Conservation (phyloP, 2,329 filamentous ascomycete genomes). For the Ophiognomonia clavigignenti-juglandacearum region DNA sequence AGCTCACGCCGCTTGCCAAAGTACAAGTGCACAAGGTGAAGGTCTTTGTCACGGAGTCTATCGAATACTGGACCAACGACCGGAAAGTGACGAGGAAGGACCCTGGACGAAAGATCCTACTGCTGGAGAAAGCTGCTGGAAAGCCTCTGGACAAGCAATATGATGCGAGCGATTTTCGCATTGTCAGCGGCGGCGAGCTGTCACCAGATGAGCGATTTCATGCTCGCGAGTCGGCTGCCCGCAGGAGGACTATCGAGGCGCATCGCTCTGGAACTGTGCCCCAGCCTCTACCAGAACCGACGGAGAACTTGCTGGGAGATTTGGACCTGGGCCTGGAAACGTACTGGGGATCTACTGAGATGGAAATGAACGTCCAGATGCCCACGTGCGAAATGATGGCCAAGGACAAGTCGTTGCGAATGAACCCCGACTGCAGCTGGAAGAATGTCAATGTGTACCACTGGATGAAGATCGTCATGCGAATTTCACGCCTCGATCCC, state of each 20-base stretch:
- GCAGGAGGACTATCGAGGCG: slow-evolving; percentile 51
- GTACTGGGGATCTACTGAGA: slow-evolving; percentile 83
- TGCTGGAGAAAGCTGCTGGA: slow-evolving; percentile 86
- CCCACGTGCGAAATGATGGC: slow-evolving; percentile 86
- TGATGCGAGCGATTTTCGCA: slow-evolving; percentile 68
- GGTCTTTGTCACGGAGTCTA: slow-evolving; percentile 83
- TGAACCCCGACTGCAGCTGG: slow-evolving; percentile 91
- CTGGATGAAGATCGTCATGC: slow-evolving; percentile 97
- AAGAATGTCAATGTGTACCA: slow-evolving; percentile 91
- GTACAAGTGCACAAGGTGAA: slow-evolving; percentile 91
- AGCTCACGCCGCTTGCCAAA: slow-evolving; percentile 86
- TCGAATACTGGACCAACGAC: slow-evolving; percentile 86
- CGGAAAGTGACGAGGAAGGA: slow-evolving; percentile 82
- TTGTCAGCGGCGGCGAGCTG: slow-evolving; percentile 77
- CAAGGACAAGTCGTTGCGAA: slow-evolving; percentile 57
- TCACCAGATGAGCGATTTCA: slow-evolving; percentile 42
- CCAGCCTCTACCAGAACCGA: slow-evolving; percentile 43
- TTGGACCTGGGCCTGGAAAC: slow-evolving; percentile 65
- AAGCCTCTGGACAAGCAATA: slow-evolving; percentile 68
- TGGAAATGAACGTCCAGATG: slow-evolving; percentile 89
- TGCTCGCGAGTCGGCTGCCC: slow-evolving; percentile 41
- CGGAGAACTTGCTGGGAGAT: slow-evolving; percentile 74
- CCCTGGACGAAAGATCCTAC: slow-evolving; percentile 73
- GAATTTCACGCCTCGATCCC: slow-evolving; percentile 77
- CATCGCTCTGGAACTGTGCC: slow-evolving; percentile 34